Base-by-base conservation (phyloP, 2,329 filamentous ascomycete species). In the Ilyonectria sp. region DNA sequence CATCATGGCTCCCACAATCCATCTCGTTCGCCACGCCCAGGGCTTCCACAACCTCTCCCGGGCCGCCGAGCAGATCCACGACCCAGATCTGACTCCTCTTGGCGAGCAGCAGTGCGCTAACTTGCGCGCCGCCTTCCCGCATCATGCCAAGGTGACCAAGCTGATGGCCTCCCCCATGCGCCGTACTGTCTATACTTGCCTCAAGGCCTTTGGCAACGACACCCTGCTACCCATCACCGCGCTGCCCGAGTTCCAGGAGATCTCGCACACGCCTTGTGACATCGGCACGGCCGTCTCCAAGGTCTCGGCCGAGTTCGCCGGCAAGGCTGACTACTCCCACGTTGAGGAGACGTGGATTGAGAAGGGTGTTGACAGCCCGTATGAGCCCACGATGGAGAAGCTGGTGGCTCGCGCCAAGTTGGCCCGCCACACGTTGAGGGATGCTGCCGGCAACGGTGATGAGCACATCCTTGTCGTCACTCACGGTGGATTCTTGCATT, bases 401-500 rank as follows among this genome's bases (percentile, higher is more conserved):
- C 84, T 95, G 49, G 85, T 88, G 68, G 83, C 81, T 35, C 84
- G 93, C 17, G 92, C 92, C 0, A 82, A 82, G n/a, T 85, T 84
- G 26, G 89, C 90, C 6, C 84, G 93, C 49, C 74, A 83, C 13
- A 90, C 87, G 81, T 78, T 96, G 67, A 78, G 87, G 17, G 81
- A 86, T 47, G 75, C 82, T 58, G 78, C 78, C 1, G 81, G 76
- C 1, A 67, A 92, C 74, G 76, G 71, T 0, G 90, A 93, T 74
- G 84, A 82, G 4, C 88, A 95, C 73, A 88, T 97, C 31, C 89
- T 92, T 0, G 86, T 94, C 2, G 93, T 97, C 8, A 92, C 93
- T 3, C 94, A 97, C 75, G 94, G 94, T 2, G 93, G 92, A 1
- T 93, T 95, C 73, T 78, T 97, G 74, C 94, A 97, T 79, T 97